Evolutionary conservation across 257 asterid species (phyloP).

Genomic region (Plantago elongata): DNA sequence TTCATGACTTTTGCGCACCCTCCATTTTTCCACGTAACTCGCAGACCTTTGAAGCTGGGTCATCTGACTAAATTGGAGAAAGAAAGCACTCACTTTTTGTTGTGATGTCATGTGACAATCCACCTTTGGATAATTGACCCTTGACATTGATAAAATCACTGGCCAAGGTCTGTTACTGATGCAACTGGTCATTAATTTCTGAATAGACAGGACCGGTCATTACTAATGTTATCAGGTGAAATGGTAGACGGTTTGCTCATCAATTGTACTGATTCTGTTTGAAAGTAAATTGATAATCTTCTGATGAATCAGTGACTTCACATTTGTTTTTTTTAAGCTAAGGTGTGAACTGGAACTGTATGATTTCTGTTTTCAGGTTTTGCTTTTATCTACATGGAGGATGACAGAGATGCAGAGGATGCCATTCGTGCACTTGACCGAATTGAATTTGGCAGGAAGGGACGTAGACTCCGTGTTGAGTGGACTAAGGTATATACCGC

Average conservation of each 20-base stretch:
- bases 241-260: slow-evolving; percentile 28
- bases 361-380: slow-evolving; percentile 26
- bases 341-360: not conserved
- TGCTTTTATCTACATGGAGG: slow-evolving; percentile 82
- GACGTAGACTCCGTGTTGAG: slow-evolving; percentile 84
- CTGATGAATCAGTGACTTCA: slow-evolving; percentile 16
- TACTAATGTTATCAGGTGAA: slow-evolving; percentile 33
- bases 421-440: slow-evolving; percentile 78
- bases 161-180: slow-evolving; percentile 64
- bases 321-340: slow-evolving; percentile 7
- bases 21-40: slow-evolving; percentile 49
- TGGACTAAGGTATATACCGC: slow-evolving; percentile 65
- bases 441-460: slow-evolving; percentile 70
- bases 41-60: slow-evolving; percentile 56
- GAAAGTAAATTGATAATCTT: slow-evolving; percentile 2
- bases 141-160: slow-evolving; percentile 59
- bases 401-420: slow-evolving; percentile 84
- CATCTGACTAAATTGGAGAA: slow-evolving; percentile 49
- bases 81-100: slow-evolving; percentile 48
- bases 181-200: slow-evolving; percentile 38
- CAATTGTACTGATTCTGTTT: slow-evolving; percentile 18
- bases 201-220: slow-evolving; percentile 37
- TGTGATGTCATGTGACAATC: slow-evolving; percentile 50
- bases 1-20: slow-evolving; percentile 53
- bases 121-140: slow-evolving; percentile 46